phyloP scores from a whole-genome alignment of 164 flowering plant species.

The Cinnamomum micranthum region DNA sequence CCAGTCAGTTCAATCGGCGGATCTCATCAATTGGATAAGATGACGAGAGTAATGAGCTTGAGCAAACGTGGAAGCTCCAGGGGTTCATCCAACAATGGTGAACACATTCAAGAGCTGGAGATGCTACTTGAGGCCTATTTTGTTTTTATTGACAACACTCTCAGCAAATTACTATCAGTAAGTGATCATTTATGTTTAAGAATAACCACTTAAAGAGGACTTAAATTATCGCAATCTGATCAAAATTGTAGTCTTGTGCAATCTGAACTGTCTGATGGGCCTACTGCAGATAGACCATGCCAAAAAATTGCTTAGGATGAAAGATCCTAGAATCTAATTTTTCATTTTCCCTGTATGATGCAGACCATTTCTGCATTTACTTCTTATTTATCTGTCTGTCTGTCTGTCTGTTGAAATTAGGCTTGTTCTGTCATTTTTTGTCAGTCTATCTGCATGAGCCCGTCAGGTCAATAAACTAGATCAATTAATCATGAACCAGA shows the following conservation, averaged over 20 bases:
- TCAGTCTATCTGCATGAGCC: background rate
- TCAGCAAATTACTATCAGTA: constrained; percentile 80
- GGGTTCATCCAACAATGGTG: constrained; percentile 51
- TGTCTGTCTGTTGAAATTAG: background rate
- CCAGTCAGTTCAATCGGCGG: constrained; percentile 56
- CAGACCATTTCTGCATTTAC: background rate
- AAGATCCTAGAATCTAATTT: background rate
- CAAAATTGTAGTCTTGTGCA: background rate
- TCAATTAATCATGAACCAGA: background rate
- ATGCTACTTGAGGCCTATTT: constrained; percentile 99
- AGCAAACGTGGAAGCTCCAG: constrained; percentile 64
- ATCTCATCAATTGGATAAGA: constrained; percentile 47
- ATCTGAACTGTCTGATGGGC: background rate
- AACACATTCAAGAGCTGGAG: constrained; percentile 81
- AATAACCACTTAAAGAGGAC: background rate
- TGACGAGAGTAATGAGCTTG: constrained; percentile 46
- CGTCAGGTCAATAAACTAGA: background rate
- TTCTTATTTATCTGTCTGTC: background rate
- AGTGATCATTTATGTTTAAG: constrained; percentile 14
- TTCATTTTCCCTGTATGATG: background rate
- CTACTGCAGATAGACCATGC: background rate
- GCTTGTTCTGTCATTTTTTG: background rate
- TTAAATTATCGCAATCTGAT: background rate
- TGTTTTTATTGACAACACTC: constrained; percentile 69
- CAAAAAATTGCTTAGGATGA: background rate